Evolutionary conservation across 1,139 yeast genomes (phyloP), one percentile per base, ranked within the genome.

Genomic region (Tardiomyces digboiensis): DNA sequence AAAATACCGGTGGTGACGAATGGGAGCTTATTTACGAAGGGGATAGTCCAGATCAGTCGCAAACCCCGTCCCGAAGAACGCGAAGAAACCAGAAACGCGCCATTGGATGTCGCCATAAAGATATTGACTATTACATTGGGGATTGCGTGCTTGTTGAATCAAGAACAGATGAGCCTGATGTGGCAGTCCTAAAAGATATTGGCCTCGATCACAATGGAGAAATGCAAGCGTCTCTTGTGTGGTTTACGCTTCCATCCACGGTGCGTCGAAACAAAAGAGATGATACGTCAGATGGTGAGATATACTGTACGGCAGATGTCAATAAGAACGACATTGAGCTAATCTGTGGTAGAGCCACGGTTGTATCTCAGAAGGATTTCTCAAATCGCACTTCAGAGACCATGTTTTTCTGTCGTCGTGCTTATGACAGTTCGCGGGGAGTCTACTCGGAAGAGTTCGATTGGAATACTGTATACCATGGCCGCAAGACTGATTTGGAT

Each of bases 101-200:
- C 4, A n/a, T 33, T 7, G 19, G 55, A 50, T 29, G 44, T 41
- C 13, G 33, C 16, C 33, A 26, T 16, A 8, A 26, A 5, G 33
- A 26, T 4, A 43, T 29, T 13, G 47, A 43, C 33, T 54, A 52
- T 41, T 40, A 42, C 6, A 33, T 45, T 3, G 58, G 59, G 14
- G 59, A 55, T 38, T 43, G 46, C 33, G 56, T 55, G 10, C 44
- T 45, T 8, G 41, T 55, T 7, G 50, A 46, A 16, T 48, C 56
- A 13, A 44, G 40, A 7, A 38, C 43, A 5, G 53, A 46, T 12
- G 45, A 36, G 13, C 55, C 57, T 13, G 47, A 43, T 38, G 44
- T 55, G 19, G 59, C 50, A 2, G 29, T 54, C 16, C 50, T 55
- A 29, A 44, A 45, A 20, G 47, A 44, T n/a, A 54, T 55, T 39